Conservation (phyloP, 441 rosid genomes). For the Biscutella laevigata region DNA sequence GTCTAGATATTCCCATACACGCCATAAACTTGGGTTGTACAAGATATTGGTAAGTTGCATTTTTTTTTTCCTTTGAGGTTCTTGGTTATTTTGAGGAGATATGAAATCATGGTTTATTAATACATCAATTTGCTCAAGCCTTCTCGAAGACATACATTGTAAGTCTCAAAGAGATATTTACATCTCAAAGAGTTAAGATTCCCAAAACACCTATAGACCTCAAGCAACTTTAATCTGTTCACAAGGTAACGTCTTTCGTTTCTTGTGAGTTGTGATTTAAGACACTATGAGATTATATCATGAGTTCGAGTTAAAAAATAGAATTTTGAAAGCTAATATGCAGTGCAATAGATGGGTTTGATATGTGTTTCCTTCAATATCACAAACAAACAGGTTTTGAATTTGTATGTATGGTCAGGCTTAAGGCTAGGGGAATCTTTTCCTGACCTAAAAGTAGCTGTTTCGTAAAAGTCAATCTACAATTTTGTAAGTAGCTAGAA, state of each 20-base stretch:
- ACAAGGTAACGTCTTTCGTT: slow-evolving; percentile 50
- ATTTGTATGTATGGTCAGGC: slow-evolving; percentile 88
- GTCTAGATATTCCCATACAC: slow-evolving; percentile 59
- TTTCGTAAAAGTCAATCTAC: slow-evolving; percentile 76
- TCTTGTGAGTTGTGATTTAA: neutral
- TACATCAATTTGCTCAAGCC: slow-evolving; percentile 58
- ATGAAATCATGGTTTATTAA: slow-evolving; percentile 10
- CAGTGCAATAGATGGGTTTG: neutral
- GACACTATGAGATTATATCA: neutral
- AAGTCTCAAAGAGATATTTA: slow-evolving; percentile 72
- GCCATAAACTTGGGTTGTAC: slow-evolving; percentile 47
- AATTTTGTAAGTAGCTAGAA: slow-evolving; percentile 42
- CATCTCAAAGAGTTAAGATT: slow-evolving; percentile 53
- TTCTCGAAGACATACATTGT: slow-evolving; percentile 60
- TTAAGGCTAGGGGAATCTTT: slow-evolving; percentile 72
- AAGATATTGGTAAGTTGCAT: slow-evolving; percentile 49
- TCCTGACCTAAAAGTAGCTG: slow-evolving; percentile 71
- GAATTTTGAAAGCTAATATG: neutral
- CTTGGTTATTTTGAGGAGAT: neutral
- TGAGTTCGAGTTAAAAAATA: neutral
- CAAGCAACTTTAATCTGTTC: slow-evolving; percentile 84
- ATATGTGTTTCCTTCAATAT: neutral
- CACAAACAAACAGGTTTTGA: slow-evolving; percentile 49
- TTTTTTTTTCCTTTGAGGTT: neutral
- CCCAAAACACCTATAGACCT: slow-evolving; percentile 58